Evolutionary conservation across 2,329 filamentous ascomycete genomes (phyloP).

Genomic region (Amauroascus niger): DNA sequence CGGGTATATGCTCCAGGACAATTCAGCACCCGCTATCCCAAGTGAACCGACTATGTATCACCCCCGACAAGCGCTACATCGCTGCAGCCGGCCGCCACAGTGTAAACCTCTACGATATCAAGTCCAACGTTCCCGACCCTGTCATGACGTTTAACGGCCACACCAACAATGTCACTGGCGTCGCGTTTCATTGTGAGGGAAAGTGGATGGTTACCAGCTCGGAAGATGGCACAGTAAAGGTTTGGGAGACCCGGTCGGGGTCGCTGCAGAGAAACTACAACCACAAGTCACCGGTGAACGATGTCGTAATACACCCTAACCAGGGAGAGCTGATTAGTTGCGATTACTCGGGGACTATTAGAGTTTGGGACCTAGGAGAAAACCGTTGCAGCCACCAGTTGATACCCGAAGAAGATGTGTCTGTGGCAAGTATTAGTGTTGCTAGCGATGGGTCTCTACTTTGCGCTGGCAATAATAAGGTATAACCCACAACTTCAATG

Average conservation of each 20-base stretch:
- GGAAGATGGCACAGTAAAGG: slow-evolving; percentile 93
- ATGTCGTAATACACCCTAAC: slow-evolving; percentile 98
- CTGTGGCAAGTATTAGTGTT: slow-evolving; percentile 88
- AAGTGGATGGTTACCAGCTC: slow-evolving; percentile 99
- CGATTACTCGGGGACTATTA: slow-evolving; percentile 81
- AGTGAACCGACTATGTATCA: slow-evolving; percentile 96
- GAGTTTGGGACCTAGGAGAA: slow-evolving; percentile 93
- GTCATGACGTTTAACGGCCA: slow-evolving; percentile 92
- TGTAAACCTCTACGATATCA: slow-evolving; percentile 97
- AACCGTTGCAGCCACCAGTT: slow-evolving; percentile 95
- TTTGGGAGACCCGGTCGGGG: slow-evolving; percentile 85
- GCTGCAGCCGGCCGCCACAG: slow-evolving; percentile 72
- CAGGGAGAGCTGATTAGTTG: slow-evolving; percentile 97
- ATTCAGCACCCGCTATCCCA: slow-evolving; percentile 98
- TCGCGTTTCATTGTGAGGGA: slow-evolving; percentile 95
- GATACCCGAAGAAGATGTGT: slow-evolving; percentile 90
- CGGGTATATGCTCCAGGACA: slow-evolving; percentile 92
- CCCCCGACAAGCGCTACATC: slow-evolving; percentile 91
- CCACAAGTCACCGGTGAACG: slow-evolving; percentile 82
- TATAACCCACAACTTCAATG: slow-evolving; percentile 36
- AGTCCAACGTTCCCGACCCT: slow-evolving; percentile 91
- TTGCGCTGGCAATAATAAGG: slow-evolving; percentile 84
- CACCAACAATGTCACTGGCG: slow-evolving; percentile 88
- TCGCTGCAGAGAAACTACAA: slow-evolving; percentile 85
- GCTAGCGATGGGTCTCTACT: slow-evolving; percentile 88